These are phyloP conservation scores for Hypoxylon fuscum DNA, from an alignment of 495 filamentous ascomycete genomes.

Conservation along the genomic window DNA sequence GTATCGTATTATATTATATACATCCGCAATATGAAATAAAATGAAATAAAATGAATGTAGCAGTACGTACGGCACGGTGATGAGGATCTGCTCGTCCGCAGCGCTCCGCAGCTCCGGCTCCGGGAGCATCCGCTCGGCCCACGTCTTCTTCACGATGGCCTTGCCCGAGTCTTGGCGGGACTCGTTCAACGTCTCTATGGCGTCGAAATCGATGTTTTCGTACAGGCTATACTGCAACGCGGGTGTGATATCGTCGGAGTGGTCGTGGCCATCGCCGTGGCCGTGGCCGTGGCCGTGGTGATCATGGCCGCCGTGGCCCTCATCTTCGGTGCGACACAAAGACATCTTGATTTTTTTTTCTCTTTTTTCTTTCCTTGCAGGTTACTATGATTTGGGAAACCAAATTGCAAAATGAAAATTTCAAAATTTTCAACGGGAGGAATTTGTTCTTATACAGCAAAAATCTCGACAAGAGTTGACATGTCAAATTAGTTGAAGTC, in stretches of 20 bases:
- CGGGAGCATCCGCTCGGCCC: constrained; percentile 76
- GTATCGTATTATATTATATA: constrained; percentile 1
- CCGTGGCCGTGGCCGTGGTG: constrained; percentile 36
- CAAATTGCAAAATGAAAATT: no score
- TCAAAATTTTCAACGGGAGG: background rate
- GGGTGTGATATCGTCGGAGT: constrained; percentile 89
- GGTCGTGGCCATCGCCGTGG: constrained; percentile 67
- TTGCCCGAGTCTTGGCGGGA: constrained; percentile 70
- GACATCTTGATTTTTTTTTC: constrained; percentile 58
- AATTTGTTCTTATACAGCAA: background rate
- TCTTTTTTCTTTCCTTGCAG: no score
- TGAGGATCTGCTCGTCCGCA: constrained; percentile 90
- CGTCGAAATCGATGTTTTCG: constrained; percentile 88
- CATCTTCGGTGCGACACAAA: constrained; percentile 57
- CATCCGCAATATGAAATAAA: no score
- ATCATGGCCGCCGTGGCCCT: constrained; percentile 46
- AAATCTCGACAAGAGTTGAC: no score
- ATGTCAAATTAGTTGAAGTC: no score
- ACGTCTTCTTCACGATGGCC: constrained; percentile 87
- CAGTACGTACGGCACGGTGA: constrained; percentile 86
- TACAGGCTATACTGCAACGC: constrained; percentile 89
- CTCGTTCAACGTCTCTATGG: constrained; percentile 88
- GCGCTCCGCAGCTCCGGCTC: constrained; percentile 83
- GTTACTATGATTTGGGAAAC: background rate
- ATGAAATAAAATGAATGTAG: constrained; percentile 11